These are phyloP conservation scores for Microstegium vimineum DNA, from an alignment of 176 grass and related monocot genomes.

Conservation along the genomic window DNA sequence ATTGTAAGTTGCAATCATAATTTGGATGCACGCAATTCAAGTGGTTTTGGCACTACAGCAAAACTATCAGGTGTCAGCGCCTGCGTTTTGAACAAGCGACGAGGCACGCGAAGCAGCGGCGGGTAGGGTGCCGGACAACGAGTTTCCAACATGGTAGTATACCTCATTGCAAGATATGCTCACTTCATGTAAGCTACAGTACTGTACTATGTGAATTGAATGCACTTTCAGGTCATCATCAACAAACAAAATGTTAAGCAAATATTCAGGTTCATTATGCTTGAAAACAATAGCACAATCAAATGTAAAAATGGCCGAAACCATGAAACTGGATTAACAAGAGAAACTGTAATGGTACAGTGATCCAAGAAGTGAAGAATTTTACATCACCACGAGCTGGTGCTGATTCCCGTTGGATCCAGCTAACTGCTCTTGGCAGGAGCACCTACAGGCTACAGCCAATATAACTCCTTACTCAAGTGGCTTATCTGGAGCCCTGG, in stretches of 20 bases:
- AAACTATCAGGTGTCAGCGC: neutral
- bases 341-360: neutral
- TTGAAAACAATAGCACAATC: neutral
- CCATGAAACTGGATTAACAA: neutral
- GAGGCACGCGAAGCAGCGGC: neutral
- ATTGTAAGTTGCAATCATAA: neutral
- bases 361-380: neutral
- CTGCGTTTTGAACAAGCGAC: neutral
- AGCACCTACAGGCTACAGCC: no score
- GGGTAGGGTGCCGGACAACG: neutral
- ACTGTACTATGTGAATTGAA: neutral
- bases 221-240: neutral
- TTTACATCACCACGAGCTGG: slow-evolving; percentile 29
- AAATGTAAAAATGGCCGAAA: neutral
- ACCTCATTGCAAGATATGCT: neutral
- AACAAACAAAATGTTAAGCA: neutral
- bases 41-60: no score
- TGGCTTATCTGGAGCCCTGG: neutral
- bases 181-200: neutral
- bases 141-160: neutral
- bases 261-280: neutral
- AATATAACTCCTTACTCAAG: no score
- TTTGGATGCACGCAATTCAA: no score
- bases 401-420: neutral
- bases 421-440: neutral